Evolutionary conservation across 305 asterid species (phyloP).

Genomic region (Striga hermonthica): DNA sequence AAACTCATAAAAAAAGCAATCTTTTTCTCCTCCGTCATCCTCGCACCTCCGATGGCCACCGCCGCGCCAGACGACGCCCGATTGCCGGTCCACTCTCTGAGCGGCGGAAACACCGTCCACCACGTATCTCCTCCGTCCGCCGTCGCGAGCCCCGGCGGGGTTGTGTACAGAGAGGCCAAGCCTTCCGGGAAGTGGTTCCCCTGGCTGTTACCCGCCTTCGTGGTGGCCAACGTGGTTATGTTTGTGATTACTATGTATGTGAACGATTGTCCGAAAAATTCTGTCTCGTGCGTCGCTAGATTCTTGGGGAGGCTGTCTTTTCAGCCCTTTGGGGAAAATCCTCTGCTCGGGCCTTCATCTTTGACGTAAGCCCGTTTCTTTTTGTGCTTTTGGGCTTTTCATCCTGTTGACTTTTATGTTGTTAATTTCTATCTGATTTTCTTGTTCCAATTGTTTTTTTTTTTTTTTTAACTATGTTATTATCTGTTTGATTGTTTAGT

Average conservation of each 20-base stretch:
- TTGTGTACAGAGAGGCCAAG: conserved; percentile 48
- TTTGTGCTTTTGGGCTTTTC: not conserved
- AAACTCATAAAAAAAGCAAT: not conserved
- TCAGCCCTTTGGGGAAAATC: conserved; percentile 84
- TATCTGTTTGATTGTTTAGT: not conserved
- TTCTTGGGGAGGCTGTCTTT: conserved; percentile 77
- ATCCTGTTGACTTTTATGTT: too few relatives aligned
- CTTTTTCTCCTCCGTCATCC: conserved; percentile 1
- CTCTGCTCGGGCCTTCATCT: conserved; percentile 90
- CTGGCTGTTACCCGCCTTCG: conserved; percentile 72
- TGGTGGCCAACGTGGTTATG: conserved; percentile 56
- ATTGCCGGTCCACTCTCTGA: conserved; percentile 45
- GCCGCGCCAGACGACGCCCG: conserved; percentile 40
- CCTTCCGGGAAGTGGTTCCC: conserved; percentile 64
- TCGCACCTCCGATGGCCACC: conserved; percentile 42
- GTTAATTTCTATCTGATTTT: not conserved
- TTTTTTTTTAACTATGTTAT: not conserved
- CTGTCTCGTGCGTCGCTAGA: conserved; percentile 53
- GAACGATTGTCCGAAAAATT: conserved; percentile 69
- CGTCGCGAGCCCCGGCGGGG: conserved; percentile 29
- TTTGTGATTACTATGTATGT: conserved; percentile 63
- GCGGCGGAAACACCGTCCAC: conserved; percentile 54
- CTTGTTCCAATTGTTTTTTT: conserved; percentile 2
- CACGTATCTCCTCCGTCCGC: conserved; percentile 46
- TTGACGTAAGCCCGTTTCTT: conserved; percentile 48